These are phyloP conservation scores for Stagonosporopsis cucurbitacearum DNA, from an alignment of 2,329 filamentous ascomycete genomes.

Conservation along the genomic window DNA sequence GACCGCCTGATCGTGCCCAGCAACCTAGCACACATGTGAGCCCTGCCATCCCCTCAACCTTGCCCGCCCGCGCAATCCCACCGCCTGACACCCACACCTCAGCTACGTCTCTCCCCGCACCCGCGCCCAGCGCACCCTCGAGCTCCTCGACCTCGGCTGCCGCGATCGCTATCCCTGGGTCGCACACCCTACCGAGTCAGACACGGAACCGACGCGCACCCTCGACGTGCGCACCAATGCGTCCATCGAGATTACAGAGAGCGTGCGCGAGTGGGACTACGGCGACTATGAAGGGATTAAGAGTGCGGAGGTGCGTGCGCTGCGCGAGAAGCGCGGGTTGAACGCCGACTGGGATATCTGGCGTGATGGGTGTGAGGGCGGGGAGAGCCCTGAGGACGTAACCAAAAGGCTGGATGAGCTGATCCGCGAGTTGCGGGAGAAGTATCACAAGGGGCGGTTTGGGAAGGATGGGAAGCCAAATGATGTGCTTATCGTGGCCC, in stretches of 20 bases:
- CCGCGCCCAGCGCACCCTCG: constrained; percentile 87
- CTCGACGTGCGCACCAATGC: constrained; percentile 47
- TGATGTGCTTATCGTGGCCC: constrained; percentile 82
- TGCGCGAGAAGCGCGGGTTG: constrained; percentile 58
- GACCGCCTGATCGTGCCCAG: constrained; percentile 84
- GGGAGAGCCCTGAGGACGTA: constrained; percentile 79
- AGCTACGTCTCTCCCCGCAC: constrained; percentile 85
- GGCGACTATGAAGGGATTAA: constrained; percentile 67
- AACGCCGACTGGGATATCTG: constrained; percentile 79
- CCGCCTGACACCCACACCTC: background rate
- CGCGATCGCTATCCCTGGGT: constrained; percentile 75
- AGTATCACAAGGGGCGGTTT: constrained; percentile 57
- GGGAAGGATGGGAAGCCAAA: constrained; percentile 53
- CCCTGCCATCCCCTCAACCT: background rate
- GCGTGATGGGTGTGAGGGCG: constrained; percentile 81
- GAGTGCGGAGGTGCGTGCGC: constrained; percentile 57
- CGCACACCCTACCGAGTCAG: background rate
- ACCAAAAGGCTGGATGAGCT: constrained; percentile 74
- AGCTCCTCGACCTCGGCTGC: constrained; percentile 79
- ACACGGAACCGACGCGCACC: constrained; percentile 1
- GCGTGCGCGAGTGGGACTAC: constrained; percentile 67
- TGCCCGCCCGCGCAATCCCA: background rate
- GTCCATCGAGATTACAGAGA: constrained; percentile 58
- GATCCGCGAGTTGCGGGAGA: constrained; percentile 73
- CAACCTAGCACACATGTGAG: constrained; percentile 82